A percentile compares a stretch with the other conserved stretches of the same genome.
Evolutionary conservation across 2,329 filamentous ascomycete species (phyloP).

Genomic region (Colletotrichum sp.): DNA sequence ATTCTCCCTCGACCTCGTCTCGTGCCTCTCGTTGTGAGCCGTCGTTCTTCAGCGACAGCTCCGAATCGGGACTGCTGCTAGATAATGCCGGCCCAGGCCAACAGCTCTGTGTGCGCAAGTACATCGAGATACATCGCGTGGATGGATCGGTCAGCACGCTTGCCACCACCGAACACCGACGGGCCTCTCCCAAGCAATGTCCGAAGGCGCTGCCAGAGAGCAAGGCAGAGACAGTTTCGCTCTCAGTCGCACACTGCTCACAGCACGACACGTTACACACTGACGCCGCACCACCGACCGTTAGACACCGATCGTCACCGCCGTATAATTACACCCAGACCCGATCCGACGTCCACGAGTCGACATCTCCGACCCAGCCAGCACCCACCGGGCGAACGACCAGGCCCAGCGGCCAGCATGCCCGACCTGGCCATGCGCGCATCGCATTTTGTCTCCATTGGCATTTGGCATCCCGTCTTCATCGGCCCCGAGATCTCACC

Average conservation of each 20-base stretch:
- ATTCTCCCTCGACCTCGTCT: neutral
- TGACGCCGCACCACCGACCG: constrained; percentile 9
- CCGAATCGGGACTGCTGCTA: neutral
- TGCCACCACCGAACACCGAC: constrained; percentile 20
- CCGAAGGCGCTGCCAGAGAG: neutral
- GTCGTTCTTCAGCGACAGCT: neutral
- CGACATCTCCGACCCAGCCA: neutral
- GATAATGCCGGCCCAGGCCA: neutral
- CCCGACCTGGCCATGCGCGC: constrained; percentile 4
- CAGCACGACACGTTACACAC: neutral
- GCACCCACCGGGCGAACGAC: neutral
- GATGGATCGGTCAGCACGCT: constrained; percentile 2
- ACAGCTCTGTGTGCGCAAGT: neutral
- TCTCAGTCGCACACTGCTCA: neutral
- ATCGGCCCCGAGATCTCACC: neutral
- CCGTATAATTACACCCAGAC: constrained; percentile 10
- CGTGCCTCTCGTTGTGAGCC: neutral
- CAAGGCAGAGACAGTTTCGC: neutral
- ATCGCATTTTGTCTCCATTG: neutral
- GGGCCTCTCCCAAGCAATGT: constrained; percentile 12
- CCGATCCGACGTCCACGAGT: neutral
- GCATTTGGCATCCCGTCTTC: constrained; percentile 11
- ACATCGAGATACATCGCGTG: neutral
- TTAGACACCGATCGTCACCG: constrained; percentile 7
- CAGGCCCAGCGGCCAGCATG: neutral